These are phyloP conservation scores for Boechera divaricarpa DNA, from an alignment of 345 rosid genomes.

Conservation along the genomic window DNA sequence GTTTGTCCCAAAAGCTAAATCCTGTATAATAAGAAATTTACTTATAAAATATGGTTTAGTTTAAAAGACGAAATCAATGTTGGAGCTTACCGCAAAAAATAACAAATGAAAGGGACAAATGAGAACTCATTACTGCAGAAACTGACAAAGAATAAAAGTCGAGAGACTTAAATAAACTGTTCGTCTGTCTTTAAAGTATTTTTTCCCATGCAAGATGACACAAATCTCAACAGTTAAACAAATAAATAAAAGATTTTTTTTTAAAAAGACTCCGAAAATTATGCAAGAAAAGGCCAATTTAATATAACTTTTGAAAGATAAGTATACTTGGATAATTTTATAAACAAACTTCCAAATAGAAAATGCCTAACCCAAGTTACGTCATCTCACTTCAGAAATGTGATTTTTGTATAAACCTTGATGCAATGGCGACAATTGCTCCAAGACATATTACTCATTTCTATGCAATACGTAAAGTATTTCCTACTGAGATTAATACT, in stretches of 20 bases:
- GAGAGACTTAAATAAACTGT: constrained; percentile 12
- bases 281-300: constrained; percentile 28
- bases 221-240: constrained; percentile 29
- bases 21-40: neutral
- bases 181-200: constrained; percentile 25
- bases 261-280: constrained; percentile 28
- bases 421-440: constrained; percentile 43
- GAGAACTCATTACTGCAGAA: constrained; percentile 31
- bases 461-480: constrained; percentile 20
- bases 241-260: neutral
- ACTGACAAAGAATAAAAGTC: constrained; percentile 45
- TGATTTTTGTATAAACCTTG: constrained; percentile 42
- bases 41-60: neutral
- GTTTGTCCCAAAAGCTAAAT: neutral
- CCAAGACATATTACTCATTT: constrained; percentile 40
- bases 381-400: constrained; percentile 40
- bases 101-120: constrained; percentile 45
- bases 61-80: constrained; percentile 16
- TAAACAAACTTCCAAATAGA: constrained; percentile 36
- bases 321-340: constrained; percentile 5
- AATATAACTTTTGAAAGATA: neutral
- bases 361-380: constrained; percentile 30
- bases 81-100: constrained; percentile 23
- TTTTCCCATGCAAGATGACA: constrained; percentile 32
- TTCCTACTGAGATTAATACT: constrained; percentile 16